phyloP scores from a whole-genome alignment of 108 stramenopile species.

The Aurantiochytrium sp. region DNA sequence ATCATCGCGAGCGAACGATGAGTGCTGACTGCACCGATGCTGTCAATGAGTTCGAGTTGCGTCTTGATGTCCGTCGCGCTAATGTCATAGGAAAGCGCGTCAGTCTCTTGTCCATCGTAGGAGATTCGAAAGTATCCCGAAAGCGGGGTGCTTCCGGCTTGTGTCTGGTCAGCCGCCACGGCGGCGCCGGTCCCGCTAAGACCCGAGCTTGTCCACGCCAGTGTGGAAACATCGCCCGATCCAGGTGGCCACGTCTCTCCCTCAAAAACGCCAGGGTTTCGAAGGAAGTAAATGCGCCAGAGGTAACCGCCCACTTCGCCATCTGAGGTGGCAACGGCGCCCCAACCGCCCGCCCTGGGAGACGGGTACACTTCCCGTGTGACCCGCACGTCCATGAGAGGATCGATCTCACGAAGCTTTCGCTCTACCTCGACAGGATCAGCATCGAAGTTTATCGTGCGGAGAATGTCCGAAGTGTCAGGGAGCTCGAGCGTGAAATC shows the following conservation, averaged over 20 bases:
- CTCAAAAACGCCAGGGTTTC: constrained; percentile 54
- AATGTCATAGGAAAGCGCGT: constrained; percentile 37
- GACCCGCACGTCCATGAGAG: constrained; percentile 57
- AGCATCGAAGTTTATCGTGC: constrained; percentile 57
- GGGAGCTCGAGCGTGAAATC: constrained; percentile 55
- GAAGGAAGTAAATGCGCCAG: constrained; percentile 63
- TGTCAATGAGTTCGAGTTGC: constrained; percentile 57
- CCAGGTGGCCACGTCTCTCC: constrained; percentile 69
- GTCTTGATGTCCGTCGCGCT: constrained; percentile 49
- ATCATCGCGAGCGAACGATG: constrained; percentile 22
- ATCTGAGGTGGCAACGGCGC: constrained; percentile 41
- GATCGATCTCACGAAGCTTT: constrained; percentile 67
- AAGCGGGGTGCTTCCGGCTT: constrained; percentile 33
- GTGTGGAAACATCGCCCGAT: constrained; percentile 48
- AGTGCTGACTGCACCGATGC: constrained; percentile 59
- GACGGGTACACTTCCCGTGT: constrained; percentile 56
- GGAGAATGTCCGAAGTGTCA: constrained; percentile 20
- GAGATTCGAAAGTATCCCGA: constrained; percentile 42
- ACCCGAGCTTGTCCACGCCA: constrained; percentile 38
- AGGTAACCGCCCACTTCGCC: constrained; percentile 62
- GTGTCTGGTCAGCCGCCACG: constrained; percentile 24
- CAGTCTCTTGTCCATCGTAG: background rate
- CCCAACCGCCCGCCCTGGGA: constrained; percentile 64
- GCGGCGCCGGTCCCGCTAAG: constrained; percentile 45
- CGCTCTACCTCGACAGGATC: constrained; percentile 36